Conservation (phyloP, 1,284 basidiomycete genomes). For the Cystobasidiaceae sp. region DNA sequence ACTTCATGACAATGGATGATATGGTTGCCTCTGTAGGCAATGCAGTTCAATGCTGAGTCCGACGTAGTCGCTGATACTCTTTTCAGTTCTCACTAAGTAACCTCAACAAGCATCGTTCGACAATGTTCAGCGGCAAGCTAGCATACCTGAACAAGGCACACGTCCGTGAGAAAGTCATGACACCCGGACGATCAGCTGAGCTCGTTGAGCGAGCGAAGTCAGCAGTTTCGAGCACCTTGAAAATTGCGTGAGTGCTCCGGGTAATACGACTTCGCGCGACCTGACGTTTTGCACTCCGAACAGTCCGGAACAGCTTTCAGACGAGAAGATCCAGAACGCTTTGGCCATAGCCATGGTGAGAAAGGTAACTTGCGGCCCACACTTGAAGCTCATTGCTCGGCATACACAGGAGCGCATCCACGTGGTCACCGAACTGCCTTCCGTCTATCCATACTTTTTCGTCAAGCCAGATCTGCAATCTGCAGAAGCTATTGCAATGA, state of each 20-base stretch:
- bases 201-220: conserved; percentile 26
- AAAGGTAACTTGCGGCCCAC: conserved; percentile 21
- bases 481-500: conserved; percentile 57
- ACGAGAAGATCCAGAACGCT: not conserved
- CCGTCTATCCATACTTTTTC: conserved; percentile 69
- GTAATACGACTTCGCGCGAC: not conserved
- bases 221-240: not conserved
- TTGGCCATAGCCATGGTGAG: not conserved
- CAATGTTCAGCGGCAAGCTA: conserved; percentile 65
- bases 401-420: conserved; percentile 59
- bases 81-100: conserved; percentile 63
- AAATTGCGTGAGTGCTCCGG: not conserved
- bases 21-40: conserved; percentile 58
- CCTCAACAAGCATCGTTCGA: conserved; percentile 67
- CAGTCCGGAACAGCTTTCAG: not conserved
- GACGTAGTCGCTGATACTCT: not conserved
- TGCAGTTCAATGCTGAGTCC: not conserved
- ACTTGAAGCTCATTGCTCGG: not conserved
- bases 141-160: conserved; percentile 73
- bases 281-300: not conserved
- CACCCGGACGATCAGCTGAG: conserved; percentile 16
- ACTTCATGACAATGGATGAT: conserved; percentile 59
- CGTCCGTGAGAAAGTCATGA: conserved; percentile 51
- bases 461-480: conserved; percentile 58
- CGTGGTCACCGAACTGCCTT: conserved; percentile 63